Percentiles rank a stretch among this genome's conserved stretches.
These are phyloP conservation scores for Phalaenopsis aphrodite DNA, from an alignment of 106 monocot species.

Conservation along the genomic window DNA sequence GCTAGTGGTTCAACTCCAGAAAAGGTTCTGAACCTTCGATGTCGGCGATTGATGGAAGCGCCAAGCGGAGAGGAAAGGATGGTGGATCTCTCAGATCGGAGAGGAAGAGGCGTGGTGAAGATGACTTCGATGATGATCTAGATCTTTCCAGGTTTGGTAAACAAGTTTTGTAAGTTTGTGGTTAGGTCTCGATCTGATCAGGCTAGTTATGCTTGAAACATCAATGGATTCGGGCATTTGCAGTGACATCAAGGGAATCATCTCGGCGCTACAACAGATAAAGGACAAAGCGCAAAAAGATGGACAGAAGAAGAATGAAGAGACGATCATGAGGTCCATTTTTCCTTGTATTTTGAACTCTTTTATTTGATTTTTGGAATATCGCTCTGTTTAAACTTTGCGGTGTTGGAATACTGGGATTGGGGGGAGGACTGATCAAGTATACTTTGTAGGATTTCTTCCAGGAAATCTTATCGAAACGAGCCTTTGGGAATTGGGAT, in stretches of 20 bases:
- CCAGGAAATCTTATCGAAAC: neutral
- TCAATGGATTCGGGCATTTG: neutral
- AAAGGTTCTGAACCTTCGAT: neutral
- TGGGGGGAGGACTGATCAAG: neutral
- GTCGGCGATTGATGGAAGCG: conserved; percentile 24
- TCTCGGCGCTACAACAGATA: conserved; percentile 62
- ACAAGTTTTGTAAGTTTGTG: neutral
- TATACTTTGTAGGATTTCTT: neutral
- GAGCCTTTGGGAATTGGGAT: neutral
- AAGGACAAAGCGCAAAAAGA: conserved; percentile 81
- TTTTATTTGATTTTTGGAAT: neutral
- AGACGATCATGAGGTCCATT: conserved; percentile 51
- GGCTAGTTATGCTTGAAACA: neutral
- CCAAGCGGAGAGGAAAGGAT: conserved; percentile 32
- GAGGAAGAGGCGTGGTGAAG: conserved; percentile 25
- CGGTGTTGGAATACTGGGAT: neutral
- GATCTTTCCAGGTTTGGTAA: conserved; percentile 45
- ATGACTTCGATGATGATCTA: conserved; percentile 35
- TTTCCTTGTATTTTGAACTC: neutral
- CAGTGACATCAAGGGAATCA: conserved; percentile 74
- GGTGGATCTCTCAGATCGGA: conserved; percentile 23
- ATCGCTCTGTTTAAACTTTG: neutral
- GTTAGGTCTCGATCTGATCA: neutral
- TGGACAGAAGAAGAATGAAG: conserved; percentile 67
- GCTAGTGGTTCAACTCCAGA: neutral